Conservation (phyloP, 2,329 filamentous ascomycete species). For the Ophiocordyceps robertsii region DNA sequence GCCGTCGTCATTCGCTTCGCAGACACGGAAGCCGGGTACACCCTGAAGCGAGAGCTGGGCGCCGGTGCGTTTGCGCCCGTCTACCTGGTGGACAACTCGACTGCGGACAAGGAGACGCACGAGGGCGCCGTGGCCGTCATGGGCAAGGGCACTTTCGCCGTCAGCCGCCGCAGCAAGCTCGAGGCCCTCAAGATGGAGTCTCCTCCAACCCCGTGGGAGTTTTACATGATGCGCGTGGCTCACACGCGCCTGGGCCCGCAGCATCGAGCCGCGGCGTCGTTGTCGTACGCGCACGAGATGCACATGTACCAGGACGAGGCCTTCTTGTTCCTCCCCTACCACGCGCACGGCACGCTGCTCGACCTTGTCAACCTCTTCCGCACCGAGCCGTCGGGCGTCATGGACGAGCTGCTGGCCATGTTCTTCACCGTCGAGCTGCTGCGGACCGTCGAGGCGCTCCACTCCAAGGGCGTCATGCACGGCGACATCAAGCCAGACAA, state of each 20-base stretch:
- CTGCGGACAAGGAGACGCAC: constrained; percentile 28
- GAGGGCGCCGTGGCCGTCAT: constrained; percentile 35
- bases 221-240: constrained; percentile 81
- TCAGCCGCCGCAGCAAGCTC: constrained; percentile 41
- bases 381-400: constrained; percentile 54
- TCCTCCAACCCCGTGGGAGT: constrained; percentile 84
- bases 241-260: constrained; percentile 61
- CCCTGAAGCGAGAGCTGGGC: constrained; percentile 72
- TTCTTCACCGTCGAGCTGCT: constrained; percentile 90
- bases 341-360: constrained; percentile 83
- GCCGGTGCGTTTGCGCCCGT: constrained; percentile 92
- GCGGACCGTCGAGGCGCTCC: constrained; percentile 77
- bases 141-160: constrained; percentile 48
- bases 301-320: constrained; percentile 85
- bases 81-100: constrained; percentile 73
- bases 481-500: constrained; percentile 96
- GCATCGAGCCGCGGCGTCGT: constrained; percentile 59
- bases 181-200: constrained; percentile 94
- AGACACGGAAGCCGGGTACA: constrained; percentile 54
- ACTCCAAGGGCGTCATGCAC: constrained; percentile 67
- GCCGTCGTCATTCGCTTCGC: constrained; percentile 57
- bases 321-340: constrained; percentile 77
- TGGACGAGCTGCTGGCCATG: constrained; percentile 89
- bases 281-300: constrained; percentile 77
- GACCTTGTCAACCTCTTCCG: constrained; percentile 84